Base-by-base conservation (phyloP, 352 stramenopile genomes). In the Globisporangium apiculatum region DNA sequence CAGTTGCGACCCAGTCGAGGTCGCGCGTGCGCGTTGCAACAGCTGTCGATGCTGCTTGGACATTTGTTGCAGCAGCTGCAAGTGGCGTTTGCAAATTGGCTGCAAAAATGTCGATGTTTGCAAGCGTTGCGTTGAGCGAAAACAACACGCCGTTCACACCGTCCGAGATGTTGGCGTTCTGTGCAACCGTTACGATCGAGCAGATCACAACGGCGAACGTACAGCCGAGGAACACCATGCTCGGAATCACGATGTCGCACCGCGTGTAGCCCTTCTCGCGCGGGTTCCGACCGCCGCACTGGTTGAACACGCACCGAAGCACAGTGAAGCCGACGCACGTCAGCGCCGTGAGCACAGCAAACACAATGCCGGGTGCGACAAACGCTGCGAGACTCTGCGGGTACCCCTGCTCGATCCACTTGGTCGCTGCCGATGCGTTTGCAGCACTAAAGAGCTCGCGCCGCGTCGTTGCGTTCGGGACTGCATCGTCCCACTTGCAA, bases 81-180 rank as follows among this genome's bases (percentile, higher is more conserved):
- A 93, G 65, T 1, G 83, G 81, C 7, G 64, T 66, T 37, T 82
- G 56, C 18, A 91, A 54, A 60, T 93, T 91, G 37, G 42, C 51
- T 17, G 84, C 73, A 46, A 89, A 90, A 42, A 89, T 86, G 37
- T 89, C 80, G 18, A 87, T 71, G 55, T 93, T 90, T 56, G 79
- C 73, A n/a, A 93, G 56, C 18, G 79, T 89, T 15, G 74, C 74
- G 43, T 83, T 86, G 15, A 91, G 56, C 49, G 79, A 89, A 55
- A 86, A 69, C 18, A 93, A 58, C 35, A 93, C 72, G 1, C 71
- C 71, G 24, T 76, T 65, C 17, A 91, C 60, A 14, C 76, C 75
- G 43, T 89, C 69, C 7, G 83, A 89, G 60, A 93, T 85, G 67
- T 86, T 91, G 17, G 79, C 86, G 60, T 93, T 93, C 53, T 90